Percentiles rank a stretch among this genome's conserved stretches.
These are phyloP conservation scores for Solanum hybrid DNA, from an alignment of 305 asterid species.

Conservation along the genomic window DNA sequence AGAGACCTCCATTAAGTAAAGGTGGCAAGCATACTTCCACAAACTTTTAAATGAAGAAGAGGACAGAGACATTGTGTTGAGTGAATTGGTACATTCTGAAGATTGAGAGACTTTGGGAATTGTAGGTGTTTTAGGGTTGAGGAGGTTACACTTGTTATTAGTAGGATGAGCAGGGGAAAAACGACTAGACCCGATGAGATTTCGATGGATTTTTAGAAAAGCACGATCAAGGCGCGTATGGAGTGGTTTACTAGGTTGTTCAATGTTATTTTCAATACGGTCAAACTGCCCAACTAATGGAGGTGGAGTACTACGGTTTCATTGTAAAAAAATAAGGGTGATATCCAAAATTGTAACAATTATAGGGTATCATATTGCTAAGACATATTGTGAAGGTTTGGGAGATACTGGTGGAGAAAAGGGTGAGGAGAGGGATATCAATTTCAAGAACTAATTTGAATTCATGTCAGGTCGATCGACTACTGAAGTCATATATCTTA, in stretches of 20 bases:
- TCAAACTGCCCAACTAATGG: no score
- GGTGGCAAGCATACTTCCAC: background rate
- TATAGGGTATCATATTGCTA: background rate
- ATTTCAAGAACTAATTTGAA: background rate
- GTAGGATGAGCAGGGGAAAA: background rate
- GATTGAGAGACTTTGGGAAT: background rate
- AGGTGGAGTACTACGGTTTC: no score
- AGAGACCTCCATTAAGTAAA: background rate
- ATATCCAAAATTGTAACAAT: no score
- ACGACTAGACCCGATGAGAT: no score
- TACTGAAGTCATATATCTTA: background rate
- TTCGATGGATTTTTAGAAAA: no score
- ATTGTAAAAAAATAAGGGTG: no score
- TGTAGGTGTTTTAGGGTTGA: background rate
- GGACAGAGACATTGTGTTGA: background rate
- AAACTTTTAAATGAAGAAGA: background rate
- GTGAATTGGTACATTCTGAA: background rate
- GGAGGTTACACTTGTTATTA: background rate
- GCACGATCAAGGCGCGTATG: no score
- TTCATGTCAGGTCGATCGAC: background rate
- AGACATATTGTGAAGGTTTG: background rate
- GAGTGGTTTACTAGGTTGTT: no score
- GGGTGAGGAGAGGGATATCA: background rate
- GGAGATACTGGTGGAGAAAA: background rate
- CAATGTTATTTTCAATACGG: no score